phyloP scores from a whole-genome alignment of 352 stramenopile genomes.

The Phytophthora foliorum region DNA sequence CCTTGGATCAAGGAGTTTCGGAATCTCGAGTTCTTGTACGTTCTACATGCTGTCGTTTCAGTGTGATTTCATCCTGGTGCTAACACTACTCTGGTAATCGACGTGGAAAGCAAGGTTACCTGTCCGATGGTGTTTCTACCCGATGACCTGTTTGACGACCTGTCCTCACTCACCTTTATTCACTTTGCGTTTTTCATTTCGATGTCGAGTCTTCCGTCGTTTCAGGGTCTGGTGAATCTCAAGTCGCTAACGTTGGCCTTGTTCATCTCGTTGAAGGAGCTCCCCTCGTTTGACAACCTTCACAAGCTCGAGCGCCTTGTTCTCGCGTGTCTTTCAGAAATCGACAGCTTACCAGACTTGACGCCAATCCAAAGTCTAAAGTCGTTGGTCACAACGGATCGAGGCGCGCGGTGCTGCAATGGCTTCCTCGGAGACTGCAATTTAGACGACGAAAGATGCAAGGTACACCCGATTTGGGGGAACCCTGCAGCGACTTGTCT shows the following conservation, averaged over 20 bases:
- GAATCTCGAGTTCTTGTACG: conserved; percentile 40
- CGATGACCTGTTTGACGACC: conserved; percentile 30
- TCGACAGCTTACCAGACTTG: conserved; percentile 18
- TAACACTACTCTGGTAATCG: too few relatives aligned
- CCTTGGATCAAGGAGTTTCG: conserved; percentile 38
- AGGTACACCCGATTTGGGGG: not conserved
- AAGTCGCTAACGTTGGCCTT: conserved; percentile 22
- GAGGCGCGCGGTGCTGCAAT: not conserved
- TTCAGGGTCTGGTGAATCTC: conserved; percentile 29
- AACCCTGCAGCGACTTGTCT: not conserved
- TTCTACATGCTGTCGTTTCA: conserved; percentile 16
- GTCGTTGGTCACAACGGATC: not conserved
- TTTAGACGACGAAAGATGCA: not conserved
- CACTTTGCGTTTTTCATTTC: conserved; percentile 17
- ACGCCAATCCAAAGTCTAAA: conserved; percentile 5
- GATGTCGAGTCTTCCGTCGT: conserved; percentile 15
- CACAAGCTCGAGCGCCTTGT: conserved; percentile 25
- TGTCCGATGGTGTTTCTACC: not conserved
- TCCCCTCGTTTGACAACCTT: conserved; percentile 17
- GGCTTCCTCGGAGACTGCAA: not conserved
- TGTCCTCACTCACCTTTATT: conserved; percentile 34
- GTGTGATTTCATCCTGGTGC: not conserved
- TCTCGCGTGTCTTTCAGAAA: conserved; percentile 1
- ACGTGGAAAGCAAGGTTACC: too few relatives aligned
- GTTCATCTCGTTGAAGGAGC: conserved; percentile 1